Conservation (phyloP, 345 rosid genomes). For the Brassica incana region DNA sequence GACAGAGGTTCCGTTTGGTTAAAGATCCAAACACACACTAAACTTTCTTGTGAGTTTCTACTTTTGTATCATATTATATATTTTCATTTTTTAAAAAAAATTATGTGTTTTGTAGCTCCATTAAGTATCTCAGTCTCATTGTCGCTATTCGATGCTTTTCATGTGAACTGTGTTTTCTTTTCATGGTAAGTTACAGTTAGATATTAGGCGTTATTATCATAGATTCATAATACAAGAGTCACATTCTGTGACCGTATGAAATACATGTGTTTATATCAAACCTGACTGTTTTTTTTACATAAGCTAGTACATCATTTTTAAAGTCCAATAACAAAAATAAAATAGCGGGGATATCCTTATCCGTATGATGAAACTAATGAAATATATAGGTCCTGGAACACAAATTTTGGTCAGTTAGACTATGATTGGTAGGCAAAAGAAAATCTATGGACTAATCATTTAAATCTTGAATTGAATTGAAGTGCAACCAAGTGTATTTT, state of each 20-base stretch:
- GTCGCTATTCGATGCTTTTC: constrained; percentile 32
- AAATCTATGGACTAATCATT: constrained; percentile 5
- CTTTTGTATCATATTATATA: background rate
- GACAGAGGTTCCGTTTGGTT: constrained; percentile 36
- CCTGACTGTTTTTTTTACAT: background rate
- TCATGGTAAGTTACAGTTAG: constrained; percentile 5
- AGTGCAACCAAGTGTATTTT: constrained; percentile 21
- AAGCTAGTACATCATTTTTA: background rate
- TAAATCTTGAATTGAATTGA: constrained; percentile 18
- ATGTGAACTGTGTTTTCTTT: constrained; percentile 28
- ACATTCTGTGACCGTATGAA: background rate
- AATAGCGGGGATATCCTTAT: background rate
- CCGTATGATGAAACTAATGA: background rate
- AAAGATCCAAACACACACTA: constrained; percentile 14
- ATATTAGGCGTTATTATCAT: background rate
- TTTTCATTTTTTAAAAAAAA: background rate
- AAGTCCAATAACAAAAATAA: background rate
- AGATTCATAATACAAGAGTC: background rate
- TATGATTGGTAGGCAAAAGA: constrained; percentile 1
- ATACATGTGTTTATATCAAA: background rate
- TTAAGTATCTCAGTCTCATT: background rate
- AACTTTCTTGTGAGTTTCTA: constrained; percentile 25
- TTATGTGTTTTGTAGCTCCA: background rate
- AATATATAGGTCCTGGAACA: background rate
- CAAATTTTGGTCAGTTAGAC: background rate